phyloP scores from a whole-genome alignment of 73 alveolate genomes.

The Tetrahymena elliotti region DNA sequence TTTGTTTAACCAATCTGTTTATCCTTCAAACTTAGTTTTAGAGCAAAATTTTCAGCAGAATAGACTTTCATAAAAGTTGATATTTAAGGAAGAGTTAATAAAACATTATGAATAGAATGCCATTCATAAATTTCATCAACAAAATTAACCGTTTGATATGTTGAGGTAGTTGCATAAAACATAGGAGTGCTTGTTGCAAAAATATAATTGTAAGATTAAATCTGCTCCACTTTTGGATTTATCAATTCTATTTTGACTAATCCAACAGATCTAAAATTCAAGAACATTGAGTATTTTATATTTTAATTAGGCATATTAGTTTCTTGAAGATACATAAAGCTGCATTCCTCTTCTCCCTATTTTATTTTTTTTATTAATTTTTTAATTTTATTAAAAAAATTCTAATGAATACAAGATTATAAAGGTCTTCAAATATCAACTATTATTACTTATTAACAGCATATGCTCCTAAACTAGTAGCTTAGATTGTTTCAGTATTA shows the following conservation, averaged over 20 bases:
- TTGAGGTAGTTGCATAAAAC: not conserved
- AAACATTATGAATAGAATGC: not conserved
- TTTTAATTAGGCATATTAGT: too few relatives aligned
- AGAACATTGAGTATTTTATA: not conserved
- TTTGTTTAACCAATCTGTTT: not conserved
- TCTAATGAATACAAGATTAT: not conserved
- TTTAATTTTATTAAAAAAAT: too few relatives aligned
- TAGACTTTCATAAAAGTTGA: not conserved
- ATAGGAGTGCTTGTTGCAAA: not conserved
- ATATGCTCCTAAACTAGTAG: not conserved
- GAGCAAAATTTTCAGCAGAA: not conserved
- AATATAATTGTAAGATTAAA: too few relatives aligned
- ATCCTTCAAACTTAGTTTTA: not conserved
- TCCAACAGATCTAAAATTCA: not conserved
- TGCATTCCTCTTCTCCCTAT: not conserved
- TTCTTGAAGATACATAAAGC: too few relatives aligned
- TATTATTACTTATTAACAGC: too few relatives aligned
- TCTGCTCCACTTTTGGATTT: not conserved
- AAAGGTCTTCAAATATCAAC: not conserved
- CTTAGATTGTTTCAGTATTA: not conserved
- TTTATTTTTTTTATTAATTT: too few relatives aligned
- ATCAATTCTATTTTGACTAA: not conserved
- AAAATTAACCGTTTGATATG: not conserved
- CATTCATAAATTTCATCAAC: not conserved
- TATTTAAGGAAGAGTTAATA: not conserved